These are phyloP conservation scores for Raffaelea ambrosiae DNA, from an alignment of 2,329 filamentous ascomycete genomes.

Conservation along the genomic window DNA sequence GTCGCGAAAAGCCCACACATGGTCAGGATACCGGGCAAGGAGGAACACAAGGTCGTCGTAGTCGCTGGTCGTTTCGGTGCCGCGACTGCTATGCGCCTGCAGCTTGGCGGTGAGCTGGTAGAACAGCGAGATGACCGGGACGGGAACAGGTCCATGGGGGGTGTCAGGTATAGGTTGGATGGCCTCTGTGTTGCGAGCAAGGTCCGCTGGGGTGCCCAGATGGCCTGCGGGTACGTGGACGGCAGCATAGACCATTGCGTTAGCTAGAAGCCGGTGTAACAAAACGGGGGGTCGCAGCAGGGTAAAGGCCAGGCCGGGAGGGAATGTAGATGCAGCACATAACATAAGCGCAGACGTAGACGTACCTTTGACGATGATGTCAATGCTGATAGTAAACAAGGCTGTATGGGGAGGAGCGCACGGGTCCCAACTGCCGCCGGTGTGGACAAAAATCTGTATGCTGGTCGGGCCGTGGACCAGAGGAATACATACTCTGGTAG, in stretches of 20 bases:
- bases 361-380: constrained; percentile 10
- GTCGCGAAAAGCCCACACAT: constrained; percentile 3
- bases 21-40: not conserved
- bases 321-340: too few species aligned
- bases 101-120: constrained; percentile 11
- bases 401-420: not conserved
- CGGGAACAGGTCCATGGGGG: constrained; percentile 2
- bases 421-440: constrained; percentile 9
- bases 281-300: too few species aligned
- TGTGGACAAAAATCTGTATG: constrained; percentile 11
- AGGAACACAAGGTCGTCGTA: constrained; percentile 11
- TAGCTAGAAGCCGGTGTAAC: too few species aligned
- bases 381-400: constrained; percentile 7
- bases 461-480: constrained; percentile 6
- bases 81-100: constrained; percentile 6
- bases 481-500: constrained; percentile 9
- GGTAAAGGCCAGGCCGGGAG: too few species aligned
- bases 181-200: constrained; percentile 7
- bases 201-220: constrained; percentile 8
- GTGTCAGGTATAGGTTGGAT: constrained; percentile 6
- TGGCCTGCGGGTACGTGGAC: constrained; percentile 7
- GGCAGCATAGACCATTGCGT: too few species aligned
- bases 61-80: constrained; percentile 4
- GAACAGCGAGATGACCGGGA: constrained; percentile 8
- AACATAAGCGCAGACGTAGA: too few species aligned